phyloP scores from a whole-genome alignment of 176 grass and related monocot genomes.

The Pontederia crassipes region DNA sequence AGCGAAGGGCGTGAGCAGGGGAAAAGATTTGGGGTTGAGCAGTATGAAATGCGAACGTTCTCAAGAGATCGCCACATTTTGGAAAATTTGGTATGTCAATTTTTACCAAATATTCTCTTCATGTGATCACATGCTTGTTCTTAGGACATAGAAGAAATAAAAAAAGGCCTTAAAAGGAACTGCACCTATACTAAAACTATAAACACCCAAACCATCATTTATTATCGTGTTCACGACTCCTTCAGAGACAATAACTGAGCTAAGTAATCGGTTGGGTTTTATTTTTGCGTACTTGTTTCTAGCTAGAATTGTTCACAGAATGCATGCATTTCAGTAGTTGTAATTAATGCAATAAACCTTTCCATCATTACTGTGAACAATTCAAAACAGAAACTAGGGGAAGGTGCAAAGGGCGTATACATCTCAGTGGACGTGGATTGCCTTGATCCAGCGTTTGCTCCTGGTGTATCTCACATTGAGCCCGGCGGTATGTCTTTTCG shows the following conservation, averaged over 20 bases:
- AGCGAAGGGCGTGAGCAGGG: conserved; percentile 95
- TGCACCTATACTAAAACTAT: no score
- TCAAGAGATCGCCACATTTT: conserved; percentile 62
- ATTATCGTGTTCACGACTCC: no score
- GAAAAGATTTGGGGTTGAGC: conserved; percentile 87
- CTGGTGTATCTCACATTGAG: conserved; percentile 87
- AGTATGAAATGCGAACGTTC: conserved; percentile 95
- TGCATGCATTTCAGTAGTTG: no score
- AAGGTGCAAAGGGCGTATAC: conserved; percentile 90
- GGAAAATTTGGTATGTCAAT: conserved; percentile 64
- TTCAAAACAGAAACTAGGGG: conserved; percentile 75
- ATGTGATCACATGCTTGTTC: background rate
- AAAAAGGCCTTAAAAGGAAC: no score
- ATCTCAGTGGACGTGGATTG: conserved; percentile 86
- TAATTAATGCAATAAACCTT: no score
- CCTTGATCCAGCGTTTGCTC: conserved; percentile 87
- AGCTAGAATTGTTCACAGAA: no score
- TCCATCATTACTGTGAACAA: background rate
- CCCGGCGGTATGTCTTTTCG: conserved; percentile 91
- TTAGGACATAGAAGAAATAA: no score
- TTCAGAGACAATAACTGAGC: no score
- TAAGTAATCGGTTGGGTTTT: no score
- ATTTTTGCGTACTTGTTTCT: no score
- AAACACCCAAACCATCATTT: no score
- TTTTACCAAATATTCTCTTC: background rate